These are phyloP conservation scores for Amoeboaphelidium protococcarum DNA, from an alignment of 371 early-diverging fungal species.

Conservation along the genomic window DNA sequence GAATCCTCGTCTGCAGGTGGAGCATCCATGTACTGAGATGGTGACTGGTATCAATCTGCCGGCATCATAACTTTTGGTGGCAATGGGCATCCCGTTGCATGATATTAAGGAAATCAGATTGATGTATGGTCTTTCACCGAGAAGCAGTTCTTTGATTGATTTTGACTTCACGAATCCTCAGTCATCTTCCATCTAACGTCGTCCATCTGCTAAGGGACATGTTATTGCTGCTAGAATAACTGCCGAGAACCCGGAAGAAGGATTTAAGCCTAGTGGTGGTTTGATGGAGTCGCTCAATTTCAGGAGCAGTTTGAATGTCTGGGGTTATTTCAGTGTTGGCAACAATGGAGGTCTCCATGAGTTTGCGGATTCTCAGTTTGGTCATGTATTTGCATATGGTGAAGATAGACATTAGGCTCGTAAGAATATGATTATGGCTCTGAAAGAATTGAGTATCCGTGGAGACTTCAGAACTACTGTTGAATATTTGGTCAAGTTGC, in stretches of 20 bases:
- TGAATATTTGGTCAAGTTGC: slow-evolving; percentile 75
- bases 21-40: slow-evolving; percentile 98
- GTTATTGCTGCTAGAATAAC: slow-evolving; percentile 95
- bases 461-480: slow-evolving; percentile 95
- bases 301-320: slow-evolving; percentile 70
- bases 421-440: slow-evolving; percentile 83
- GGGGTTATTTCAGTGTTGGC: slow-evolving; percentile 95
- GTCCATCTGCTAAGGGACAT: slow-evolving; percentile 82
- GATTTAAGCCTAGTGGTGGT: slow-evolving; percentile 90
- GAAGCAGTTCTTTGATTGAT: slow-evolving; percentile 75
- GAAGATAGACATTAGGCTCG: slow-evolving; percentile 74
- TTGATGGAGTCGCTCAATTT: slow-evolving; percentile 87
- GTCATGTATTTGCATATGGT: slow-evolving; percentile 95
- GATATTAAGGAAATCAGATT: slow-evolving; percentile 81
- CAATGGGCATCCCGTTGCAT: slow-evolving; percentile 87
- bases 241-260: slow-evolving; percentile 97
- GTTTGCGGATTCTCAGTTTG: slow-evolving; percentile 97
- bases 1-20: slow-evolving; percentile 96
- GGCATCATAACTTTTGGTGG: slow-evolving; percentile 87
- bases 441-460: slow-evolving; percentile 92
- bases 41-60: slow-evolving; percentile 92
- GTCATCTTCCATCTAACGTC: slow-evolving; percentile 37
- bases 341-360: slow-evolving; percentile 87
- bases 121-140: slow-evolving; percentile 31
- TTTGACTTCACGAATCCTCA: too few relatives aligned